Evolutionary conservation across 1,284 basidiomycete species (phyloP), one percentile per base, ranked within the genome.

Genomic region (Trichosporon coremiiforme): DNA sequence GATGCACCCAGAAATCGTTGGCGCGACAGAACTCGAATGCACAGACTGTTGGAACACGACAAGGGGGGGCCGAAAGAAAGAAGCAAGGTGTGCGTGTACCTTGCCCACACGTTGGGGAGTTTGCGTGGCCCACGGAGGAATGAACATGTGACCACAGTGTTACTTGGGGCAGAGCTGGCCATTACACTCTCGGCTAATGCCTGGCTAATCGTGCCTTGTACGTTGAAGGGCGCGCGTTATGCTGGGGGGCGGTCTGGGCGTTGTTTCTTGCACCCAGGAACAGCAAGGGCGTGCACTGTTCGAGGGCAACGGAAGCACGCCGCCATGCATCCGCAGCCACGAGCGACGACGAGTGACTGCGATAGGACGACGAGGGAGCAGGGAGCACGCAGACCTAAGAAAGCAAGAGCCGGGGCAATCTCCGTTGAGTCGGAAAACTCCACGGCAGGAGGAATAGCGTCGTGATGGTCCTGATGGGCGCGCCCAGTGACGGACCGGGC

Each of bases 101-200:
- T 38, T 38, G 36, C 17, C 41, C 41, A 45, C 2, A 15, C 2
- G 13, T 41, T 41, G 38, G 38, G 38, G 38, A 41, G 4, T 38
- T 38, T 38, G 36, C 15, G 41, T 2, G 15, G 10, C 4, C 2
- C 45, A 22, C 47, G 47, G 47, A 53, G 47, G 22, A 53, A 53
- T 53, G 20, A 53, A 53, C 47, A 53, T 53, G 47, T 53, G 47
- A 53, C 47, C 20, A 9, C 20, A 22, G 20, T 53, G 47, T 53
- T 53, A 53, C 47, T 22, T 53, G 47, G 47, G 47, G 47, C 47
- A 53, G 17, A 4, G 12, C 17, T 22, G 47, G 8, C 3, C 47
- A 53, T 53, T 53, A 53, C 20, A 53, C 47, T 53, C 47, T 53
- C 47, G 47, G 47, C 47, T 53, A 53, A 53, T 53, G 47, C 47